phyloP scores from a whole-genome alignment of 202 grass and related monocot genomes.

The Eragrostis tef region DNA sequence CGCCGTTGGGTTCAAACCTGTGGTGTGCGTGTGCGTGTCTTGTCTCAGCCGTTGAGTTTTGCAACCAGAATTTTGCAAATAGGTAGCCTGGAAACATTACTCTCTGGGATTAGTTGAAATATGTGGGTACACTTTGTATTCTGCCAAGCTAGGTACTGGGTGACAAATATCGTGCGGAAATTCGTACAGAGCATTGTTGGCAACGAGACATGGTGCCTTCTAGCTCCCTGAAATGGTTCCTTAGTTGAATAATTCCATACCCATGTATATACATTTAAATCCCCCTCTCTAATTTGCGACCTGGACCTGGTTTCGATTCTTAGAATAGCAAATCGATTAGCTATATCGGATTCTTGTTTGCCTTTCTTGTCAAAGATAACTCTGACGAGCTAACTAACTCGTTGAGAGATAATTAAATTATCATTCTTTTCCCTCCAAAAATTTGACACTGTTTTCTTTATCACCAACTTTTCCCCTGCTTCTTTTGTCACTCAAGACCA shows the following conservation, averaged over 20 bases:
- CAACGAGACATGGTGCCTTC: not conserved
- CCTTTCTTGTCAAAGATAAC: constrained; percentile 39
- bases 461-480: not conserved
- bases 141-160: not conserved
- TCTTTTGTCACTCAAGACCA: constrained; percentile 27
- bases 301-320: constrained; percentile 33
- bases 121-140: not conserved
- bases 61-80: constrained; percentile 7
- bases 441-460: constrained; percentile 20
- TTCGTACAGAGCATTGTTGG: constrained; percentile 10
- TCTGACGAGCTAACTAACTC: constrained; percentile 40
- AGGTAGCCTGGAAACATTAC: not conserved
- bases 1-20: not conserved
- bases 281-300: constrained; percentile 3
- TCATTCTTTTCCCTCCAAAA: not conserved
- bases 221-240: not conserved
- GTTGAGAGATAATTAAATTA: constrained; percentile 39
- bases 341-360: constrained; percentile 40
- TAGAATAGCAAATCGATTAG: not conserved
- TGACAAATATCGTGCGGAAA: not conserved
- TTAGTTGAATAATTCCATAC: not conserved
- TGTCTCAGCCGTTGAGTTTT: not conserved
- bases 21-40: not conserved
- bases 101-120: not conserved
- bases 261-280: constrained; percentile 25